Evolutionary conservation across 108 stramenopile species (phyloP), one percentile per base, ranked within the genome.

Genomic region (Ochromonas danica): DNA sequence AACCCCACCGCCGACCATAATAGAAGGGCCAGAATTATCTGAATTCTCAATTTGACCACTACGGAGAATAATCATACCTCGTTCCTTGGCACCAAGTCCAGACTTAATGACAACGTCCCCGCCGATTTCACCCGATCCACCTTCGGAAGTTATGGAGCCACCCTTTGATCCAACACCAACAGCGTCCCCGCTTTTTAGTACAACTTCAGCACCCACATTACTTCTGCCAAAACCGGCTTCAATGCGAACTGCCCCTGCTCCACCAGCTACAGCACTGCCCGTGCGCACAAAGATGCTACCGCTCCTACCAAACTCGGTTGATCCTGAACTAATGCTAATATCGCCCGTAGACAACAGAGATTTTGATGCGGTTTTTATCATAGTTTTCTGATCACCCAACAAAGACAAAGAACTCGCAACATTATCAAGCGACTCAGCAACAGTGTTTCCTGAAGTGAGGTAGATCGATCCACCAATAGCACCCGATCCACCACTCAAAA

Each of bases 151-250:
- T 25, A 60, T 60, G n/a, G 57, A 60, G 25, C 57, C 57, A 60
- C 57, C 57, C 57, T 60, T 60, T 25, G 57, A n/a, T n/a, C n/a
- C n/a, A n/a, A n/a, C 36, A 40, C 36, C 39, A 17, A 40, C 36
- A 22, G 17, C 67, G 28, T 42, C 31, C 14, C 72, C 72, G 38
- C 72, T 75, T 75, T 25, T 60, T 6, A 75, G 6, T 33, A 75
- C 6, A 38, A 75, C 40, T 31, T 75, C 72, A 27, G 14, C 72
- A 42, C 40, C 36, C 25, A 41, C 22, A 42, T 28, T 57, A 6
- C 72, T 33, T 35, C 6, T 33, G 31, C 63, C 31, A 10, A 14
- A 6, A 75, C 28, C 40, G 22, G 40, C 67, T 70, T 70, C 17
- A 70, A 40, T 10, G 22, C 10, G 67, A 70, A 70, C n/a, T n/a